Conservation (phyloP, 192 early-diverging fungal genomes). For the Mortierella hygrophila region DNA sequence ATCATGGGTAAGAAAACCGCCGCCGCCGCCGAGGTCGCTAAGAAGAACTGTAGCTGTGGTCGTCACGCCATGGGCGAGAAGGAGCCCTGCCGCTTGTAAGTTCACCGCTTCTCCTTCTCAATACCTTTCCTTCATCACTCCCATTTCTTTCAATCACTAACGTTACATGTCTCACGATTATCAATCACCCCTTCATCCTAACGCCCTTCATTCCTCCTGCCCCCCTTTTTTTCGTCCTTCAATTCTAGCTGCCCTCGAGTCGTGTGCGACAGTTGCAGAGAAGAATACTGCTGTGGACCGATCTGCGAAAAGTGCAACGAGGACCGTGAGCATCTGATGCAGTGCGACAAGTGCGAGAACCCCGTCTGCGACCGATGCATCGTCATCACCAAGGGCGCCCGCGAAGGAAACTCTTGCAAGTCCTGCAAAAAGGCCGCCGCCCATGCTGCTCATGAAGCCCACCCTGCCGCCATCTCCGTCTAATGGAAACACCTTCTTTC, state of each 20-base stretch:
- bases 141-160: neutral
- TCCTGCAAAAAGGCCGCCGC: constrained; percentile 23
- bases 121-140: neutral
- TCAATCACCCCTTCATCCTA: neutral
- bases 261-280: constrained; percentile 56
- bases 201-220: neutral
- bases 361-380: constrained; percentile 54
- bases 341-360: constrained; percentile 42
- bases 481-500: neutral
- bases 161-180: no score
- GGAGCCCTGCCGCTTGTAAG: constrained; percentile 58
- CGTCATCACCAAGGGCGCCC: constrained; percentile 51
- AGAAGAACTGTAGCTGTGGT: constrained; percentile 53
- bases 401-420: constrained; percentile 53
- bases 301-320: constrained; percentile 46
- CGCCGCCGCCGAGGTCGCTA: constrained; percentile 33
- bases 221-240: neutral
- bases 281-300: constrained; percentile 56
- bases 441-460: neutral
- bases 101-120: neutral
- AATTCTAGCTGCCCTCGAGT: constrained; percentile 40
- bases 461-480: constrained; percentile 6
- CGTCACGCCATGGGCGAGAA: constrained; percentile 54
- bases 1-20: constrained; percentile 52
- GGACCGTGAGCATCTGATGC: constrained; percentile 47